A percentile compares a stretch with the other conserved stretches of the same genome.
These are phyloP conservation scores for Globisporangium camurandrum DNA, from an alignment of 352 stramenopile species.

Conservation along the genomic window DNA sequence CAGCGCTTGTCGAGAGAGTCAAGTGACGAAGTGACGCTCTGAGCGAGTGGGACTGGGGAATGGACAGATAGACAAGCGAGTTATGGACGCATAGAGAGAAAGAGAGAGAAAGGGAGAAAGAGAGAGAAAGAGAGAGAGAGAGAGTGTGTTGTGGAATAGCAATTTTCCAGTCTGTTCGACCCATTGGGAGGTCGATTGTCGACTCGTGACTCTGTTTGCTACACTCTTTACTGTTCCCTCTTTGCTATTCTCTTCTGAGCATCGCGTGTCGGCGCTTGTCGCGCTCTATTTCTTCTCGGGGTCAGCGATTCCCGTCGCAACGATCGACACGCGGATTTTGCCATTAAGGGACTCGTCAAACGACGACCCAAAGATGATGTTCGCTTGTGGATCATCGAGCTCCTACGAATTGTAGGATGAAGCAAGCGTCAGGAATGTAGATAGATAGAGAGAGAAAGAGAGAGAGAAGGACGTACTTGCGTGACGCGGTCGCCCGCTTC, in stretches of 20 bases:
- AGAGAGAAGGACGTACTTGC: constrained; percentile 14
- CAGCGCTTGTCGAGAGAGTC: constrained; percentile 29
- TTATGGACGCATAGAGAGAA: too few relatives aligned
- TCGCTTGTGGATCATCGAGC: constrained; percentile 80
- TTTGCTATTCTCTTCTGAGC: too few relatives aligned
- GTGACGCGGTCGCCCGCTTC: constrained; percentile 83
- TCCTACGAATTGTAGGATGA: constrained; percentile 26
- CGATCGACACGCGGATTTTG: constrained; percentile 80
- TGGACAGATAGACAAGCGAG: constrained; percentile 7
- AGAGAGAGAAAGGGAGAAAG: neutral
- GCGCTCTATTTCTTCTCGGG: constrained; percentile 64
- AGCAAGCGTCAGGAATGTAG: neutral
- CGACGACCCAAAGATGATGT: constrained; percentile 86
- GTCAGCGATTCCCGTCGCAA: constrained; percentile 83
- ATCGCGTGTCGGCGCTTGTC: neutral
- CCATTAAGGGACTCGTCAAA: constrained; percentile 77
- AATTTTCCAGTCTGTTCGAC: too few relatives aligned
- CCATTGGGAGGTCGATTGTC: too few relatives aligned
- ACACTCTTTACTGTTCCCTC: neutral
- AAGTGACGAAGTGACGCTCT: constrained; percentile 12
- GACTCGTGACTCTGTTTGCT: neutral
- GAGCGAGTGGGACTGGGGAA: too few relatives aligned
- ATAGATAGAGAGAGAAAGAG: neutral
- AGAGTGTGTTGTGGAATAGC: too few relatives aligned
- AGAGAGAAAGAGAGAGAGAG: too few relatives aligned